Conservation (phyloP, 2,329 filamentous ascomycete genomes). For the Verticillium alfalfae region DNA sequence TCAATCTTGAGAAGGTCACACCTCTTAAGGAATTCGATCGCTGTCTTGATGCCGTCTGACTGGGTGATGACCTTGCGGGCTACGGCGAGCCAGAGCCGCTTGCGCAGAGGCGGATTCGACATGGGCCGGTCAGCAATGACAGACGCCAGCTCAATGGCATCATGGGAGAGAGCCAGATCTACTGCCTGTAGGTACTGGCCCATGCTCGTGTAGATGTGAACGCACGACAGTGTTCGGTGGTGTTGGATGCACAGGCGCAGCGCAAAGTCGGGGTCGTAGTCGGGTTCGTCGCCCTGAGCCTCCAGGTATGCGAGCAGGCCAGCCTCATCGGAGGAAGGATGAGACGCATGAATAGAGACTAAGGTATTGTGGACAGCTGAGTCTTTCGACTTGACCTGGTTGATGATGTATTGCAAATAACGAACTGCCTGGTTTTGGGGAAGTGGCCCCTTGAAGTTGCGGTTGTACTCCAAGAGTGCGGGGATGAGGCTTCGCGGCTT, state of each 20-base stretch:
- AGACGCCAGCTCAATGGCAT: slow-evolving; percentile 83
- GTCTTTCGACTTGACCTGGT: slow-evolving; percentile 72
- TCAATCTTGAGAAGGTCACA: slow-evolving; percentile 93
- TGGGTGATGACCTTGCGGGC: slow-evolving; percentile 90
- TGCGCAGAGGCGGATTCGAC: slow-evolving; percentile 73
- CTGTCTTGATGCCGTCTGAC: slow-evolving; percentile 81
- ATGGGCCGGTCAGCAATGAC: slow-evolving; percentile 83
- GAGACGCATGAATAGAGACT: slow-evolving; percentile 90
- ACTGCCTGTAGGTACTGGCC: slow-evolving; percentile 90
- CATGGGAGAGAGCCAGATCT: slow-evolving; percentile 82
- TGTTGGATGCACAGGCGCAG: slow-evolving; percentile 93
- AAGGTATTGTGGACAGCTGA: slow-evolving; percentile 95
- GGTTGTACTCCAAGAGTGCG: slow-evolving; percentile 89
- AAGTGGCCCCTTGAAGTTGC: slow-evolving; percentile 62
- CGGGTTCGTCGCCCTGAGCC: slow-evolving; percentile 78
- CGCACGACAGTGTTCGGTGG: slow-evolving; percentile 85
- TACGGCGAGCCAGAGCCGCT: slow-evolving; percentile 92
- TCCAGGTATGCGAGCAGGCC: slow-evolving; percentile 85
- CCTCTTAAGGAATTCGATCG: slow-evolving; percentile 87
- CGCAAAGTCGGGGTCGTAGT: slow-evolving; percentile 93
- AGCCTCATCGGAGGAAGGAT: slow-evolving; percentile 76
- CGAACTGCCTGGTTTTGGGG: slow-evolving; percentile 84
- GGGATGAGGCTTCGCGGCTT: slow-evolving; percentile 86
- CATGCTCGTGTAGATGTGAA: slow-evolving; percentile 97
- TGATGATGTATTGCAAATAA: slow-evolving; percentile 90